phyloP scores from a whole-genome alignment of 805 yeast species.

The Ogataea haglerorum region DNA sequence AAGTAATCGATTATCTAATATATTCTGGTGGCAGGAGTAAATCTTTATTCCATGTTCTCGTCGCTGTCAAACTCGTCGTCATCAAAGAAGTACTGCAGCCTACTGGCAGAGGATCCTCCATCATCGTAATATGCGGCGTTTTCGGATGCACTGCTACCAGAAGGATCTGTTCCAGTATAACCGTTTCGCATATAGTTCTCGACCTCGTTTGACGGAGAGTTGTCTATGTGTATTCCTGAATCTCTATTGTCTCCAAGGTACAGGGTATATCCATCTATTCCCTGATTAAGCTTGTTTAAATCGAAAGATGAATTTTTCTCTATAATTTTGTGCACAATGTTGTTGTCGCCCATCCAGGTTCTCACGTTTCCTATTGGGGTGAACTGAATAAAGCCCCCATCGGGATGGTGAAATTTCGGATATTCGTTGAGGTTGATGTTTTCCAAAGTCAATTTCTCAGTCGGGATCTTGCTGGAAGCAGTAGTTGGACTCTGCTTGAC shows the following conservation, averaged over 20 bases:
- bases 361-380: constrained; percentile 64
- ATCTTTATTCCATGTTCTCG: constrained; percentile 15
- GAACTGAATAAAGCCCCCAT: constrained; percentile 58
- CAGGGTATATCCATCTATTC: constrained; percentile 37
- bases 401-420: constrained; percentile 58
- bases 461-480: constrained; percentile 4
- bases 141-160: constrained; percentile 2
- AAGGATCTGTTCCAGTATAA: constrained; percentile 18
- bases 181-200: constrained; percentile 35
- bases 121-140: constrained; percentile 18
- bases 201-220: constrained; percentile 32
- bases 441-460: constrained; percentile 24
- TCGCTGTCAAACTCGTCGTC: constrained; percentile 22
- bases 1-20: background rate
- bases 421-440: constrained; percentile 40
- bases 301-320: constrained; percentile 42
- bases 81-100: constrained; percentile 16
- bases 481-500: constrained; percentile 21
- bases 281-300: constrained; percentile 29
- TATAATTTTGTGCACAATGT: constrained; percentile 44
- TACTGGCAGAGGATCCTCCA: constrained; percentile 19
- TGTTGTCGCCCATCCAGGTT: constrained; percentile 38
- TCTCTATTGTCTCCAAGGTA: constrained; percentile 24
- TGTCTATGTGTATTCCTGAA: constrained; percentile 6
- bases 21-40: background rate